Evolutionary conservation across 2,329 filamentous ascomycete genomes (phyloP).

Genomic region (Trichophyton rubrum): DNA sequence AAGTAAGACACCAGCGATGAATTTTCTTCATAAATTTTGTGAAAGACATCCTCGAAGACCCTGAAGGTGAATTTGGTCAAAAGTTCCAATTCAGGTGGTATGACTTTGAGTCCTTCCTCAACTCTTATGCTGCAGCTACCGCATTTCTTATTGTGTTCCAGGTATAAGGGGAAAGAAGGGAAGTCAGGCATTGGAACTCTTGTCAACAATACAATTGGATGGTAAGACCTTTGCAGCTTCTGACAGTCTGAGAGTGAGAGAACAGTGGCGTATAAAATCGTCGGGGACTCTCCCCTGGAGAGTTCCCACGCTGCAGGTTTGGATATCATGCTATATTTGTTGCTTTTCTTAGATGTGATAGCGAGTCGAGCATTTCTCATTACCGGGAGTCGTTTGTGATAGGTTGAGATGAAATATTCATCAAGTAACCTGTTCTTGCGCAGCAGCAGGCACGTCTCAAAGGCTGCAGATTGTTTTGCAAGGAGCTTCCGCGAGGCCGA

Average conservation of each 20-base stretch:
- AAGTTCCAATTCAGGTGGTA: slow-evolving; percentile 36
- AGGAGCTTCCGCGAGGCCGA: slow-evolving; percentile 56
- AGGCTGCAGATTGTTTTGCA: slow-evolving; percentile 82
- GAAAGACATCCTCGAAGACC: slow-evolving; percentile 75
- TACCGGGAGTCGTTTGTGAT: slow-evolving; percentile 56
- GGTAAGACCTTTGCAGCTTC: slow-evolving; percentile 47
- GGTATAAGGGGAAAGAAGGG: slow-evolving; percentile 58
- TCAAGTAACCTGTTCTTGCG: slow-evolving; percentile 56
- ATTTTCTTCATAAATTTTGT: slow-evolving; percentile 63
- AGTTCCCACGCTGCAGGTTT: slow-evolving; percentile 65
- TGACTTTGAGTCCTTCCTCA: slow-evolving; percentile 28
- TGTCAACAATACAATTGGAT: slow-evolving; percentile 59
- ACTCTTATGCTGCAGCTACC: slow-evolving; percentile 42
- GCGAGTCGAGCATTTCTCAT: slow-evolving; percentile 84
- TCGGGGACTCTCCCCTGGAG: slow-evolving; percentile 35
- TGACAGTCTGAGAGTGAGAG: slow-evolving; percentile 47
- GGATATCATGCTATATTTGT: slow-evolving; percentile 60
- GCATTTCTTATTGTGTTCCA: slow-evolving; percentile 52
- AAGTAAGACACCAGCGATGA: slow-evolving; percentile 65
- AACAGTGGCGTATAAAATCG: slow-evolving; percentile 47
- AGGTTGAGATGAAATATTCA: slow-evolving; percentile 59
- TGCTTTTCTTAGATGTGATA: slow-evolving; percentile 63
- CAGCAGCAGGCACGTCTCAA: slow-evolving; percentile 63
- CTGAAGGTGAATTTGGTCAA: slow-evolving; percentile 63
- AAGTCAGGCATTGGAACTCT: slow-evolving; percentile 51